A percentile compares a stretch with the other conserved stretches of the same genome.
Evolutionary conservation across 148 eudicot species (phyloP).

Genomic region (Amaranthus hypochondriacus): DNA sequence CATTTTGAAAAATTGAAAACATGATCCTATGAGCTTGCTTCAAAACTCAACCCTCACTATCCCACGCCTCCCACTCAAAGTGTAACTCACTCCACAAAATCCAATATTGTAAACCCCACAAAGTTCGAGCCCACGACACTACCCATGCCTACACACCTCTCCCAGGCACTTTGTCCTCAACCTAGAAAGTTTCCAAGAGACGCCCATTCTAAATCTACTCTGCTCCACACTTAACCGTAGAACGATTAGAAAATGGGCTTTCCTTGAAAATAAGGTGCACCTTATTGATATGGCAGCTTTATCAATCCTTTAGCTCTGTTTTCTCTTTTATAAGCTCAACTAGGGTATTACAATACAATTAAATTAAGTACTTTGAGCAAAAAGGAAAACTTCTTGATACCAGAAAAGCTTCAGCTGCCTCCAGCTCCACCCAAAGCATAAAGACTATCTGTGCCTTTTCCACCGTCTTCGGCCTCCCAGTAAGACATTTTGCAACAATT

Average conservation of each 20-base stretch:
- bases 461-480: conserved; percentile 96
- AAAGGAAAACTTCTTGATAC: conserved; percentile 34
- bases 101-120: not conserved
- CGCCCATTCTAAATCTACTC: too few relatives aligned
- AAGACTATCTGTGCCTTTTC: conserved; percentile 87
- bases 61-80: not conserved
- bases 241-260: too few relatives aligned
- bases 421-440: conserved; percentile 96
- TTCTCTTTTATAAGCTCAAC: too few relatives aligned
- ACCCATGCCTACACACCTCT: too few relatives aligned
- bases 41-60: not conserved
- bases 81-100: not conserved
- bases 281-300: too few relatives aligned
- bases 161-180: too few relatives aligned
- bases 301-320: too few relatives aligned
- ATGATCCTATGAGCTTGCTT: not conserved
- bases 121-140: too few relatives aligned
- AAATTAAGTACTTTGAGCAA: not conserved
- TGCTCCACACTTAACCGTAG: too few relatives aligned
- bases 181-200: too few relatives aligned
- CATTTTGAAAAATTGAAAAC: not conserved
- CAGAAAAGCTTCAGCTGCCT: conserved; percentile 87
- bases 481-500: conserved; percentile 77
- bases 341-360: not conserved
- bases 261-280: too few relatives aligned